Base-by-base conservation (phyloP, 768 basidiomycete species). In the Cubamyces lactineus region DNA sequence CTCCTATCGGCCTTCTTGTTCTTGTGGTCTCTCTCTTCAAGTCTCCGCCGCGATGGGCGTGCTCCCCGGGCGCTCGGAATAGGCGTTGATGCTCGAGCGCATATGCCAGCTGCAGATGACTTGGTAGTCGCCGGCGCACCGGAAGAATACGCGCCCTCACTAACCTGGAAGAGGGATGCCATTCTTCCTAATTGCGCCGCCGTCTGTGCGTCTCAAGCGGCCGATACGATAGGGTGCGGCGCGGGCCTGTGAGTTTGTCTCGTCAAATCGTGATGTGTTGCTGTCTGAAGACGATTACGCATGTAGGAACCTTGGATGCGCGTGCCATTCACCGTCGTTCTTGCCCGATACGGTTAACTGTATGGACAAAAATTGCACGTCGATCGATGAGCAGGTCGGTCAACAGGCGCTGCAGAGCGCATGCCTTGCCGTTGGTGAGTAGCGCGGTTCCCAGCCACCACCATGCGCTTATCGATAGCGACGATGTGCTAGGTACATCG, bases 21-120 rank as follows among this genome's bases (percentile, higher is more conserved):
- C 45, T 46, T 66, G 51, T 66, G 65, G 65, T 63, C 61, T n/a
- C 50, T 58, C 26, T 59, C 61, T 3, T 59, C 58, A 3, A 53
- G 57, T 38, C 42, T 59, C 4, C 61, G 61, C 7, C 61, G 58
- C 30, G 60, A 62, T 26, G 38, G 40, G 19, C 48, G 51, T 12
- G 26, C 34, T 34, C 4, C 30, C n/a, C 45, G 43, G 4, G 48
- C 53, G 23, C 51, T 63, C 28, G 66, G 62, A 2, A 21, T 66
- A 11, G 66, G 66, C 19, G 62, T 55, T 21, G 62, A 66, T 6
- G 66, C 66, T 4, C 66, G 56, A 5, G 48, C 50, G 7, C 53
- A 49, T 28, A 23, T 26, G 23, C 41, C 55, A 8, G 57, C 28
- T 17, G 55, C 42, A n/a, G 56, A 53, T 24, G 15, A 30, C 5